Evolutionary conservation across 2,329 filamentous ascomycete genomes (phyloP).

Genomic region (Fusarium nodosum): DNA sequence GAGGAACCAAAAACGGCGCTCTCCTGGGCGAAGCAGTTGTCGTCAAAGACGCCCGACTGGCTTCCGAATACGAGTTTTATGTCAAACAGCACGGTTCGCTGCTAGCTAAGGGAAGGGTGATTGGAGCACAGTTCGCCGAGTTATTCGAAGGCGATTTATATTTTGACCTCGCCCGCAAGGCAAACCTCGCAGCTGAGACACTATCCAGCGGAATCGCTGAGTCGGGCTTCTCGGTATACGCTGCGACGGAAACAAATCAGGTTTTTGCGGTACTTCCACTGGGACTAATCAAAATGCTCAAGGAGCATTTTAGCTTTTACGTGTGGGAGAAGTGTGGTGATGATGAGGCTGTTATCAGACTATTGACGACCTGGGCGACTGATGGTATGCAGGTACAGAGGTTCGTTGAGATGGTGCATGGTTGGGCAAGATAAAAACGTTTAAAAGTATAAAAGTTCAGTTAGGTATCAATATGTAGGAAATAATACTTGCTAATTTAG

Average conservation of each 20-base stretch:
- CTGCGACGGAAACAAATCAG: constrained; percentile 65
- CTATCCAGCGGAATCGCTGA: constrained; percentile 60
- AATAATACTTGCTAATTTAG: not conserved
- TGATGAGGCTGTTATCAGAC: constrained; percentile 57
- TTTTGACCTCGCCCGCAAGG: constrained; percentile 61
- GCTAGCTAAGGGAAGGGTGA: constrained; percentile 63
- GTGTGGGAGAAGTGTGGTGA: constrained; percentile 61
- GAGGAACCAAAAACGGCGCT: constrained; percentile 66
- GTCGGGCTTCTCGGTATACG: constrained; percentile 59
- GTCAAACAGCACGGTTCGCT: constrained; percentile 66
- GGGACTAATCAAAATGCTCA: constrained; percentile 55
- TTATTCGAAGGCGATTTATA: constrained; percentile 62
- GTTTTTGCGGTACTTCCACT: constrained; percentile 63
- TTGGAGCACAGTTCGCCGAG: constrained; percentile 65
- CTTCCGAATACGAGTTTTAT: constrained; percentile 64
- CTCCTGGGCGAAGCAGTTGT: constrained; percentile 65
- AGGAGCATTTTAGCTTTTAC: constrained; percentile 62
- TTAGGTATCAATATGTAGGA: fast-evolving
- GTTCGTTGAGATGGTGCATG: constrained; percentile 47
- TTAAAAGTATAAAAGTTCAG: not conserved
- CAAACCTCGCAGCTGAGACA: constrained; percentile 60
- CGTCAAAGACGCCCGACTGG: constrained; percentile 58
- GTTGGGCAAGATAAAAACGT: constrained; percentile 17
- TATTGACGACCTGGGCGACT: constrained; percentile 67
- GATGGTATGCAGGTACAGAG: constrained; percentile 58